These are phyloP conservation scores for Podospora pseudopauciseta DNA, from an alignment of 495 filamentous ascomycete genomes.

Conservation along the genomic window DNA sequence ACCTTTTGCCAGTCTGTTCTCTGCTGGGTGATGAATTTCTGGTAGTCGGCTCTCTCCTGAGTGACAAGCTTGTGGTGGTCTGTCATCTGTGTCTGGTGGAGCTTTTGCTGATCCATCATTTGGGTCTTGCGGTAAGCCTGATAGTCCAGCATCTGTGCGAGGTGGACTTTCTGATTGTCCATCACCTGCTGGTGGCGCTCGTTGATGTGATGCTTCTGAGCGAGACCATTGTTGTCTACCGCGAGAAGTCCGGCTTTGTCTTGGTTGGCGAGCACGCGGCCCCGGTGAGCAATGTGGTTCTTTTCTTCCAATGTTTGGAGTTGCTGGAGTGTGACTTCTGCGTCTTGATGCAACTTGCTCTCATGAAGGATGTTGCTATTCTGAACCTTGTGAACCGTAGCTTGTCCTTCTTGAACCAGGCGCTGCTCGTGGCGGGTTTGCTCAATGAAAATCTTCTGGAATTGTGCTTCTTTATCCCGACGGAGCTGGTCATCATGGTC, in stretches of 20 bases:
- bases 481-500: background rate
- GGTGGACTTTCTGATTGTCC: background rate
- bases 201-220: background rate
- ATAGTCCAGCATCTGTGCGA: background rate
- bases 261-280: background rate
- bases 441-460: background rate
- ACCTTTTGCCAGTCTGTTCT: background rate
- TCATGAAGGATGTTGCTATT: background rate
- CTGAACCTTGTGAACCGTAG: background rate
- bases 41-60: no score
- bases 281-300: background rate
- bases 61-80: no score
- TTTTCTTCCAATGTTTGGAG: background rate
- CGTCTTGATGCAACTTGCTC: background rate
- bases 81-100: no score
- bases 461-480: background rate
- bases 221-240: background rate
- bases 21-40: background rate
- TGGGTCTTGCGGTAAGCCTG: background rate
- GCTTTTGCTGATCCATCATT: background rate
- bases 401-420: background rate
- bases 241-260: background rate
- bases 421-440: background rate
- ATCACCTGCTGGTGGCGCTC: background rate
- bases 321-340: background rate